Base-by-base conservation (phyloP, 768 basidiomycete species). In the Pulveroboletus ravenelii region DNA sequence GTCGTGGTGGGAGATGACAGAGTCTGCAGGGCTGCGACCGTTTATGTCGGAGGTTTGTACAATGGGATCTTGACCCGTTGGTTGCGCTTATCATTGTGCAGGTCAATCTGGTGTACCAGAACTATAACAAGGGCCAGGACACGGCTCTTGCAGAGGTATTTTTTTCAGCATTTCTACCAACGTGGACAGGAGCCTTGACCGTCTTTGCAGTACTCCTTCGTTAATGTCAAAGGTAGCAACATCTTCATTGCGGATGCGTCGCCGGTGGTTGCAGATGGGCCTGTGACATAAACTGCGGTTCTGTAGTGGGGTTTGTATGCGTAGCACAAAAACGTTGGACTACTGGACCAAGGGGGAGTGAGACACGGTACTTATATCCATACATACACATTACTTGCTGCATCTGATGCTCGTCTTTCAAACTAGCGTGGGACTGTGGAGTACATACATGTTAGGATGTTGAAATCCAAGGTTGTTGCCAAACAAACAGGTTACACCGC, bases 21-120 rank as follows among this genome's bases (percentile, higher is more conserved):
- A 79, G 59, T 59, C 66, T 35, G 74, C 74, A 7, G 78, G 77
- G 27, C 57, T 79, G 39, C 64, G 77, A 44, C 72, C 77, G 14
- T 76, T 77, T 47, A 74, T 71, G 70, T 73, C 70, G 4, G 77
- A 78, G 62, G 66, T 70, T 8, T 6, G 62, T 59, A 32, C 18
- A 1, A 3, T 20, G n/a, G 15, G 27, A 2, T 42, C 3, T 41
- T 10, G 1, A 10, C 23, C 20, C 13, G 10, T 14, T 10, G 5
- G 36, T 27, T 1, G 5, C 20, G 34, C 55, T 66, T 14, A 58
- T n/a, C 17, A 1, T 52, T 3, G n/a, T 27, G 43, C 53, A 79
- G 76, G 76, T 80, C 20, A 81, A 81, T 61, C 63, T 81, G 38
- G 77, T 81, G 17, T 81, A 81, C 58, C 74, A 75, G 49, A 81